Conservation (phyloP, 108 stramenopile genomes). For the Cyclotella atomus region DNA sequence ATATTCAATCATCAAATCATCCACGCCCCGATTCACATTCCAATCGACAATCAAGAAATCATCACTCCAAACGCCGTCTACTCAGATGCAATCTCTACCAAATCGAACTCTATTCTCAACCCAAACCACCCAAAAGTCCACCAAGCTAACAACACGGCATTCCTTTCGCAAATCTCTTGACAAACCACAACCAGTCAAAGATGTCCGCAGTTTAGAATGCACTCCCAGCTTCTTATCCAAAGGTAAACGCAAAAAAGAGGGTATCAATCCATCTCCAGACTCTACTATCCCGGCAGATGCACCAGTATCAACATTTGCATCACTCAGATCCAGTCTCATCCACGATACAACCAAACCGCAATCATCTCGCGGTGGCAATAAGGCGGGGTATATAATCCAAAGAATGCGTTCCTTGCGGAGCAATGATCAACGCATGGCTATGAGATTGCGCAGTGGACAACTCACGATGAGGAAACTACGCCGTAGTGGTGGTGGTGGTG, state of each 20-base stretch:
- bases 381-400: conserved; percentile 30
- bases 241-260: background rate
- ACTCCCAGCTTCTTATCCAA: conserved; percentile 1
- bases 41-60: conserved; percentile 14
- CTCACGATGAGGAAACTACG: conserved; percentile 21
- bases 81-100: conserved; percentile 14
- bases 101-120: background rate
- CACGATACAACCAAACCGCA: background rate
- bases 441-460: conserved; percentile 31
- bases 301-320: background rate
- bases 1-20: conserved; percentile 9
- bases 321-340: background rate
- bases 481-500: conserved; percentile 15
- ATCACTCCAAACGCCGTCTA: conserved; percentile 18
- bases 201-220: background rate
- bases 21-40: conserved; percentile 22
- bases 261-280: background rate
- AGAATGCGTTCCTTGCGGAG: conserved; percentile 27
- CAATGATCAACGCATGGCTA: conserved; percentile 28
- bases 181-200: background rate
- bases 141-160: conserved; percentile 15
- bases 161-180: conserved; percentile 18
- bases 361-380: background rate
- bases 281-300: background rate
- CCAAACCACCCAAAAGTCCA: conserved; percentile 3